Evolutionary conservation across 805 yeast genomes (phyloP).

Genomic region (Ogataea nonfermentans): DNA sequence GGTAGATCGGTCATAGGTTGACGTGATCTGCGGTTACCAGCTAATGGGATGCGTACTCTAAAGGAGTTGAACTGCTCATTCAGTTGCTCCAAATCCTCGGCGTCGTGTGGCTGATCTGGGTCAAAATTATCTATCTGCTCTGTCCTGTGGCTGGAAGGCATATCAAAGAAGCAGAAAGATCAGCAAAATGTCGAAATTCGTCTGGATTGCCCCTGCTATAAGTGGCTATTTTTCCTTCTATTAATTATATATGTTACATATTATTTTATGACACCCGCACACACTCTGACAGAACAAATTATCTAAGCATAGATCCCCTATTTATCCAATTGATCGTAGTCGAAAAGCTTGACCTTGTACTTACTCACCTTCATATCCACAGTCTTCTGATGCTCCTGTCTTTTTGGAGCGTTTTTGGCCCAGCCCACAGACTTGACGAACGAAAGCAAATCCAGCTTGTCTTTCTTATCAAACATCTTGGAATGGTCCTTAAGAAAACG

Average conservation of each 20-base stretch:
- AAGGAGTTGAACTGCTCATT: constrained; percentile 21
- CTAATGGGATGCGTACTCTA: constrained; percentile 20
- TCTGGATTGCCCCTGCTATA: constrained; percentile 1
- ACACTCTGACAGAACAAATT: background rate
- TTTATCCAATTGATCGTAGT: constrained; percentile 9
- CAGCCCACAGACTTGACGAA: constrained; percentile 6
- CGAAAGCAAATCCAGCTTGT: constrained; percentile 2
- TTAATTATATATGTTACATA: too few species aligned
- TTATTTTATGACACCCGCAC: background rate
- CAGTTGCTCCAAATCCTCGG: constrained; percentile 15
- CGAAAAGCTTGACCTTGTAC: constrained; percentile 10
- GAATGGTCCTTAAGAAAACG: constrained; percentile 3
- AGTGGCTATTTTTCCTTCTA: background rate
- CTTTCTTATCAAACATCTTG: background rate
- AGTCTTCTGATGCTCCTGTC: constrained; percentile 1
- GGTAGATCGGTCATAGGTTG: constrained; percentile 5
- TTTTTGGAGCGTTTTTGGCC: background rate
- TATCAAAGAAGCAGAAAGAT: constrained; percentile 1
- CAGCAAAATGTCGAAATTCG: background rate
- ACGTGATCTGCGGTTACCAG: constrained; percentile 11
- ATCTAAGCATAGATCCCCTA: background rate
- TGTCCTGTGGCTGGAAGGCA: constrained; percentile 7
- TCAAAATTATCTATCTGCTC: constrained; percentile 4
- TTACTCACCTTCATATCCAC: constrained; percentile 12
- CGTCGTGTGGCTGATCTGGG: constrained; percentile 3